A percentile compares a stretch with the other conserved stretches of the same genome.
Evolutionary conservation across 306 rosid species (phyloP).

Genomic region (Hippophae tibetana): DNA sequence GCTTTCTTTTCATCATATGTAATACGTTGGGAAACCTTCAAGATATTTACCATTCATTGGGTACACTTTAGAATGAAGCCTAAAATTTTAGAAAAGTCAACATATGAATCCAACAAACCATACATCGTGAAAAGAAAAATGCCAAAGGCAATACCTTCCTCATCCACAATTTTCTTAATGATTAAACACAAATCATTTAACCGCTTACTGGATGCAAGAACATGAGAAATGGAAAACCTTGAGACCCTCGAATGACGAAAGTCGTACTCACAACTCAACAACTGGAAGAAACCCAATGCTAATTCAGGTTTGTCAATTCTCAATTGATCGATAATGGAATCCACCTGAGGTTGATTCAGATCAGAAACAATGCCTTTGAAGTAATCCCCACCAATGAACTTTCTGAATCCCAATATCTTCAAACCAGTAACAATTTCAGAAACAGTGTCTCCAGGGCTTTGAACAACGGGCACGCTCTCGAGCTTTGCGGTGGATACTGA

Average conservation of each 20-base stretch:
- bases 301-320: constrained; percentile 25
- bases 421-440: constrained; percentile 29
- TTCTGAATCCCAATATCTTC: constrained; percentile 26
- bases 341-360: constrained; percentile 31
- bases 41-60: too few relatives aligned
- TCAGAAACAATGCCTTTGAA: constrained; percentile 15
- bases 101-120: not conserved
- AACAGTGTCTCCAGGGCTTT: constrained; percentile 11
- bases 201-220: constrained; percentile 23
- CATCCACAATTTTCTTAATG: constrained; percentile 26
- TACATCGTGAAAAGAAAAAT: not conserved
- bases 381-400: constrained; percentile 15
- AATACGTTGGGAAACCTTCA: too few relatives aligned
- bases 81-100: too few relatives aligned
- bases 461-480: constrained; percentile 16
- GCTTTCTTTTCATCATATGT: too few relatives aligned
- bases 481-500: constrained; percentile 22
- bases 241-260: constrained; percentile 34
- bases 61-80: too few relatives aligned
- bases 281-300: constrained; percentile 33
- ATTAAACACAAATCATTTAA: constrained; percentile 31
- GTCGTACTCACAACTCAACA: constrained; percentile 23
- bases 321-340: constrained; percentile 23
- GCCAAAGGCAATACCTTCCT: constrained; percentile 27
- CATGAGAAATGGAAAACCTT: constrained; percentile 23